Base-by-base conservation (phyloP, 2,329 filamentous ascomycete species). In the Myotisia sp. region DNA sequence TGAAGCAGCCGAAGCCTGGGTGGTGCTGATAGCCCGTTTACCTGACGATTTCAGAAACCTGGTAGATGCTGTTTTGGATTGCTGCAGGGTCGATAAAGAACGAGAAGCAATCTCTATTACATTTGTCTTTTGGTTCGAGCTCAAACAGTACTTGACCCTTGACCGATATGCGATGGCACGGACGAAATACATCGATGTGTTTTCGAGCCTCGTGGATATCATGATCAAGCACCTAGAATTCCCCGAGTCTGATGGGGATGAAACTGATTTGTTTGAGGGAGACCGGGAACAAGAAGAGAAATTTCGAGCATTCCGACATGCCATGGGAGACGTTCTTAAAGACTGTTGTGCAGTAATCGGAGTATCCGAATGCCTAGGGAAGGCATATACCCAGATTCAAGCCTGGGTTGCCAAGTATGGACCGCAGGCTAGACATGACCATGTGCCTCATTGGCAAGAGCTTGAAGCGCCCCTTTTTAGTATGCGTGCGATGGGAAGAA, bases 281-380 rank as follows among this genome's bases (percentile, higher is more conserved):
- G 90, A 98, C 54, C 76, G 87, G 26, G 90, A 95, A 54, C 78
- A 84, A 40, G 90, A 98, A 56, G 90, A 98, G 49, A 92, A 90
- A 55, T 98, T 98, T 62, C 76, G 90, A 30, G 84, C 92, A 50
- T 98, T 95, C 65, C 72, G 90, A 44, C 90, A 98, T 54, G 76
- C 84, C 34, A 95, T 98, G 84, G 90, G 90, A 22, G 92, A 98
- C 53, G 92, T 92, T 0, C 70, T 98, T 32, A 98, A 98, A 60
- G 90, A 98, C 51, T 83, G 83, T 36, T 98, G 90, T 56, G 82
- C 94, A 53, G 87, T 98, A 26, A 85, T 98, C 63, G 87, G 87
- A 6, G 82, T 92, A 7, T 79, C 83, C 1, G 82, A 92, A 42
- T 95, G 90, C 48, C 67, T 98, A 29, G 75, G 74, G 44, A 98